Conservation (phyloP, 768 basidiomycete species). For the Collybia sordida region DNA sequence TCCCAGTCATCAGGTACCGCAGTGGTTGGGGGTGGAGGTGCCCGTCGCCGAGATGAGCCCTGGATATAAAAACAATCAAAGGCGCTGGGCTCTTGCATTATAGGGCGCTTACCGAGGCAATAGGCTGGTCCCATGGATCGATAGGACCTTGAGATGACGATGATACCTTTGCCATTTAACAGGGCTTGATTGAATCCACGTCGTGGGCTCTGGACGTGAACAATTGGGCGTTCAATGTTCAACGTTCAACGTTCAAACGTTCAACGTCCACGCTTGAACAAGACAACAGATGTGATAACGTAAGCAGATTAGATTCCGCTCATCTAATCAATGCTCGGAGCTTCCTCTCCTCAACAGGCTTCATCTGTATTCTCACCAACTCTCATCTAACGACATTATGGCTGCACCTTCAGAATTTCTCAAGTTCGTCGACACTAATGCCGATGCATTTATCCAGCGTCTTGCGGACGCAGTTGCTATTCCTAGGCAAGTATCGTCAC, state of each 20-base stretch:
- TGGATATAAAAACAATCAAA: slow-evolving; percentile 3
- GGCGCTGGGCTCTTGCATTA: not conserved
- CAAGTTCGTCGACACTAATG: slow-evolving; percentile 63
- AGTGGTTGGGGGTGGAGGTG: slow-evolving; percentile 1
- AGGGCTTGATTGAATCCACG: not conserved
- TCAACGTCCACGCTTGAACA: too few relatives aligned
- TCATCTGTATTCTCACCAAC: not conserved
- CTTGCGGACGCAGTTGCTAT: slow-evolving; percentile 83
- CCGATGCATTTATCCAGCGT: slow-evolving; percentile 72
- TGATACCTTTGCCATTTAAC: slow-evolving; percentile 11
- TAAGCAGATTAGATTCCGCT: not conserved
- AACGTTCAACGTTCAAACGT: too few relatives aligned
- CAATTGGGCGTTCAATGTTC: not conserved
- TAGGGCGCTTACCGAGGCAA: slow-evolving; percentile 12
- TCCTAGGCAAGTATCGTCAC: slow-evolving; percentile 51
- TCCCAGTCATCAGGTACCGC: slow-evolving; percentile 28
- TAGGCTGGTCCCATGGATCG: slow-evolving; percentile 20
- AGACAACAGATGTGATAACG: too few relatives aligned
- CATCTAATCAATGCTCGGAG: not conserved
- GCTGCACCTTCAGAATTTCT: slow-evolving; percentile 49
- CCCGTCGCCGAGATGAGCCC: slow-evolving; percentile 12
- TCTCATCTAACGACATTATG: slow-evolving; percentile 27
- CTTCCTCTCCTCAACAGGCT: not conserved
- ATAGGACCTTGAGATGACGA: slow-evolving; percentile 13
- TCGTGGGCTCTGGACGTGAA: not conserved